Evolutionary conservation across 129 eudicot species (phyloP).

Genomic region (sunflower (Helianthus annuus)): HanXRQr2.0-SUNRISE NC_035439.2:3931317-3931816

Average conservation of each 20-base stretch:
- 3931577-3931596: constrained; percentile 44
- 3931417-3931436: too few species aligned
- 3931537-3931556: constrained; percentile 42
- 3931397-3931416: too few species aligned
- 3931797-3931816: not conserved
- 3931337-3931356: constrained; percentile 32
- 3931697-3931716: constrained; percentile 40
- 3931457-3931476: too few species aligned
- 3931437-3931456: too few species aligned
- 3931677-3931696: constrained; percentile 21
- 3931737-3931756: constrained; percentile 41
- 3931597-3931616: constrained; percentile 43
- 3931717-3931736: constrained; percentile 35
- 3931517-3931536: too few species aligned
- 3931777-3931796: constrained; percentile 23
- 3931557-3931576: constrained; percentile 49
- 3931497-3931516: too few species aligned
- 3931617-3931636: constrained; percentile 45
- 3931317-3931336: not conserved
- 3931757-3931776: constrained; percentile 47
- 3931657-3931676: constrained; percentile 20
- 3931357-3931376: constrained; percentile 44
- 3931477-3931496: too few species aligned
- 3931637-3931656: constrained; percentile 49
- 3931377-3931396: constrained; percentile 25